Base-by-base conservation (phyloP, 2,329 filamentous ascomycete genomes). In the Chaetoscypha palmicola region DNA sequence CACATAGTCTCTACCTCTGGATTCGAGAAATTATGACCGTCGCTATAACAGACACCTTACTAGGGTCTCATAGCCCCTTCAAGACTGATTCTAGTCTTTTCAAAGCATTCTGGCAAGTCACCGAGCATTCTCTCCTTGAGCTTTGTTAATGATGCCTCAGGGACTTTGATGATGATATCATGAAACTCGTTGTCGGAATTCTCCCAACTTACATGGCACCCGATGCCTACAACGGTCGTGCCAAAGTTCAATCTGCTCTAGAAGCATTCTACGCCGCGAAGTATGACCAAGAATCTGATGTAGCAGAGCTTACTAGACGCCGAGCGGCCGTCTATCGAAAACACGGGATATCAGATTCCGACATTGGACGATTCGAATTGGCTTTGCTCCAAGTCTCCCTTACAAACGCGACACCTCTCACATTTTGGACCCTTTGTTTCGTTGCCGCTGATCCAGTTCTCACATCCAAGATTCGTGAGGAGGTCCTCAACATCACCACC, bases 61-160 rank as follows among this genome's bases (percentile, higher is more conserved):
- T 66, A 35, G 70, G 71, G 1, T 61, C 66, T 1, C 46, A 64
- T 1, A 70, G 72, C 44, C 68, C 69, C 0, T 61, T 71, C 14
- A 59, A 47, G n/a, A 38, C 55, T 0, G 52, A 69, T 8, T 54
- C 60, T 3, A 48, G 48, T 7, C 48, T 71, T 3, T 41, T 67
- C 2, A 55, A 68, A 5, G 59, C 61, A n/a, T 60, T 71, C n/a
- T 65, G 62, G 65, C 65, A 55, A 16, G 46, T 37, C 21, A 14
- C 33, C 11, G 30, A 11, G 11, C 33, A n/a, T 26, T n/a, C 12
- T 8, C 23, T 8, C 23, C 41, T 40, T 4, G 20, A 8, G 21
- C 24, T 23, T 28, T 17, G 12, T 39, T 38, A 41, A 23, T n/a
- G n/a, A 19, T 10, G 10, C 21, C 24, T 12, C 28, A 53, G 60